phyloP scores from a whole-genome alignment of 495 filamentous ascomycete species.

The Recurvomyces mirabilis region DNA sequence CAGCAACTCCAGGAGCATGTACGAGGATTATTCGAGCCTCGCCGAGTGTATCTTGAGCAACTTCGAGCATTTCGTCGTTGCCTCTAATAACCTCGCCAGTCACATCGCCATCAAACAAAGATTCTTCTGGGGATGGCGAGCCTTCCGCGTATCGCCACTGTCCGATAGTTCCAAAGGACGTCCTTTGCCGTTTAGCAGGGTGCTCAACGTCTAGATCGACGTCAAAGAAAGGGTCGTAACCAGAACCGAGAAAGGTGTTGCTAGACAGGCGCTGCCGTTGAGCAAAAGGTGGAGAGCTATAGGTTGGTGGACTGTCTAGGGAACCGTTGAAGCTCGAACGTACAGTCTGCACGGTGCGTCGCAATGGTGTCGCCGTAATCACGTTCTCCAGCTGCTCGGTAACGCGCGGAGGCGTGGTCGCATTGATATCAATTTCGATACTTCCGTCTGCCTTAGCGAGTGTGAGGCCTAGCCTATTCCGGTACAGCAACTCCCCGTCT shows the following conservation, averaged over 20 bases:
- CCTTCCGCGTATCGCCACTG: constrained; percentile 62
- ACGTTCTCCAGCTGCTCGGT: not conserved
- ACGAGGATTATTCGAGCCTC: too few species aligned
- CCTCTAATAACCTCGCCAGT: too few species aligned
- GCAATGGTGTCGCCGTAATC: constrained; percentile 7
- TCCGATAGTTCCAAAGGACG: constrained; percentile 55
- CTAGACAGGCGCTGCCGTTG: constrained; percentile 52
- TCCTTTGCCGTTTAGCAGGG: constrained; percentile 54
- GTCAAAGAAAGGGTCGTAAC: constrained; percentile 57
- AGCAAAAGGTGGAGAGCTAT: constrained; percentile 61
- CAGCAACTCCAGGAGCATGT: too few species aligned
- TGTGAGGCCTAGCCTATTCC: constrained; percentile 47
- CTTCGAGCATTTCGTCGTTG: too few species aligned
- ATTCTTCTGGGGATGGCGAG: constrained; percentile 55
- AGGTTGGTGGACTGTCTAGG: not conserved
- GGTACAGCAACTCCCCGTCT: constrained; percentile 63
- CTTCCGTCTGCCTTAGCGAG: constrained; percentile 31
- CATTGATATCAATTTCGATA: constrained; percentile 6
- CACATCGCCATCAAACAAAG: too few species aligned
- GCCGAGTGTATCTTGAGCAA: too few species aligned
- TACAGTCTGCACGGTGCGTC: not conserved
- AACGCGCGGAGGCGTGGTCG: not conserved
- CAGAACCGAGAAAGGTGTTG: constrained; percentile 45
- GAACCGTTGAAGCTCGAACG: constrained; percentile 1
- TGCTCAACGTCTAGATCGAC: constrained; percentile 51